phyloP scores from a whole-genome alignment of 2,329 filamentous ascomycete species.

The Xylariales sp. region DNA sequence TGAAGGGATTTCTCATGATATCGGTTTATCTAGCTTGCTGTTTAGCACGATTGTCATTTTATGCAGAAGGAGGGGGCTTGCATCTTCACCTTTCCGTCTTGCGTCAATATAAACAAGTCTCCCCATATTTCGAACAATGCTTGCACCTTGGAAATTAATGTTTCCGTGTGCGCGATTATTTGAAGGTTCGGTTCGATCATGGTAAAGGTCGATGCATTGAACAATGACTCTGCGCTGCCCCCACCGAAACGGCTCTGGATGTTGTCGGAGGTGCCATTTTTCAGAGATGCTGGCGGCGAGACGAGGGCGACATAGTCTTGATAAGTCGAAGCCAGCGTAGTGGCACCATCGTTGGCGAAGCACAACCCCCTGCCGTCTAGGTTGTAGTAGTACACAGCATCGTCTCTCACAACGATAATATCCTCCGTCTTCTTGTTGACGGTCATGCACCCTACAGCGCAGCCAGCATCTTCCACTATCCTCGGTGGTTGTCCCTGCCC shows the following conservation, averaged over 20 bases:
- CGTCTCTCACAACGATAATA: conserved; percentile 86
- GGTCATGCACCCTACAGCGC: conserved; percentile 92
- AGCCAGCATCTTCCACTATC: conserved; percentile 84
- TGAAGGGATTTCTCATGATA: conserved; percentile 90
- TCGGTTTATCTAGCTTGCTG: conserved; percentile 59
- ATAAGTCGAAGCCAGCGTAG: conserved; percentile 75
- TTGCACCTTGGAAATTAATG: conserved; percentile 74
- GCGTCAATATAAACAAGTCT: conserved; percentile 82
- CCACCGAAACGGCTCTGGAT: conserved; percentile 70
- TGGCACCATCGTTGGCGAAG: conserved; percentile 86
- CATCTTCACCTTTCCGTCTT: conserved; percentile 95
- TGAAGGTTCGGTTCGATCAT: conserved; percentile 88
- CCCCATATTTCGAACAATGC: conserved; percentile 85
- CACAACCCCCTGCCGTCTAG: conserved; percentile 80
- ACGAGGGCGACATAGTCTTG: conserved; percentile 84
- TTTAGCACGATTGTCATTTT: too few species aligned
- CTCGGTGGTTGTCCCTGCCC: conserved; percentile 87
- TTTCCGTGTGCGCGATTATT: conserved; percentile 85
- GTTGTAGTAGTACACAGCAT: conserved; percentile 93
- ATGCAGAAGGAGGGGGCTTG: conserved; percentile 17
- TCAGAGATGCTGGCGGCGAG: conserved; percentile 63
- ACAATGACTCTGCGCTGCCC: conserved; percentile 68
- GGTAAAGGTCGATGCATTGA: conserved; percentile 84
- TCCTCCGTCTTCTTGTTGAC: conserved; percentile 75
- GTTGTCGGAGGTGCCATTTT: conserved; percentile 49